Percentiles rank a stretch among this genome's conserved stretches.
phyloP scores from a whole-genome alignment of 208 protist species.

The Spongospora subterranea region DNA sequence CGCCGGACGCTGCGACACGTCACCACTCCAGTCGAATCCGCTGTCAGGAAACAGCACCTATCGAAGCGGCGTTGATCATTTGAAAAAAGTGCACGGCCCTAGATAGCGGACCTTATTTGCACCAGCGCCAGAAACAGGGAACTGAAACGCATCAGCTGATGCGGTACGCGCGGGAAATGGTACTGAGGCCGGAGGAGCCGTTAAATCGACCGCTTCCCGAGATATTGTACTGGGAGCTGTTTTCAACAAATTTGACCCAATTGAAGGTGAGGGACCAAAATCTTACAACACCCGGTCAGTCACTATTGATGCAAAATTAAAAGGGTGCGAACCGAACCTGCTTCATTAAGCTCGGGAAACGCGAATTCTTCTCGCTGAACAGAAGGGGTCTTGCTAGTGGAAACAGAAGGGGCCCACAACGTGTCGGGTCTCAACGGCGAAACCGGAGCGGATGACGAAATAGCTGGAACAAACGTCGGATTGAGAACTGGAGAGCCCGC shows the following conservation, averaged over 20 bases:
- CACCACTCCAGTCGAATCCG: too few species aligned
- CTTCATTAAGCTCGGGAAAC: conserved; percentile 22
- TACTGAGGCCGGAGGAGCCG: background rate
- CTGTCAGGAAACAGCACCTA: too few species aligned
- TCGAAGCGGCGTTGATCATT: too few species aligned
- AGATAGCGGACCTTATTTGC: too few species aligned
- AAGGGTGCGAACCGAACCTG: background rate
- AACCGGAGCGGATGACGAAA: background rate
- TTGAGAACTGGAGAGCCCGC: background rate
- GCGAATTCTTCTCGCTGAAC: conserved; percentile 13
- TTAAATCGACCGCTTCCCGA: background rate
- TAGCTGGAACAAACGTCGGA: background rate
- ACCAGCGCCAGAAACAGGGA: too few species aligned
- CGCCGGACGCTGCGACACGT: too few species aligned
- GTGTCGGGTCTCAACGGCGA: background rate
- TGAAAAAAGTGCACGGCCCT: too few species aligned
- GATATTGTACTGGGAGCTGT: background rate
- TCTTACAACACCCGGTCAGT: too few species aligned
- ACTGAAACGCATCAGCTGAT: too few species aligned
- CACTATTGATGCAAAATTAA: conserved; percentile 36
- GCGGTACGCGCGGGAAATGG: background rate
- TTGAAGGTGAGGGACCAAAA: too few species aligned
- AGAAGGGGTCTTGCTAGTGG: background rate
- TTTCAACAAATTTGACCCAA: background rate
- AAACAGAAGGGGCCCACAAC: background rate